These are phyloP conservation scores for Hirsutella thompsonii DNA, from an alignment of 2,329 filamentous ascomycete genomes.

Conservation along the genomic window DNA sequence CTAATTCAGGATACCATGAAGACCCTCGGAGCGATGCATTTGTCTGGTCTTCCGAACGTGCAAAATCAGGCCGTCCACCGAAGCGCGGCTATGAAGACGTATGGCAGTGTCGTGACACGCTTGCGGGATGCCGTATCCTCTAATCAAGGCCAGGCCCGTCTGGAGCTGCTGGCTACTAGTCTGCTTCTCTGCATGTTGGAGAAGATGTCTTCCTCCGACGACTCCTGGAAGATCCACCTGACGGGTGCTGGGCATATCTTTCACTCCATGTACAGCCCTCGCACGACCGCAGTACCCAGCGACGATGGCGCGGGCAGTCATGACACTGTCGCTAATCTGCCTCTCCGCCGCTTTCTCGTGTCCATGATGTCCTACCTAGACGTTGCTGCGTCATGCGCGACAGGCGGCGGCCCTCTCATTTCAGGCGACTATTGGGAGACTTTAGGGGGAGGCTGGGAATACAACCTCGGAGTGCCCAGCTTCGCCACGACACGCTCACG, in stretches of 20 bases:
- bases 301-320: neutral
- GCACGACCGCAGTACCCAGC: neutral
- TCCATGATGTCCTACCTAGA: constrained; percentile 24
- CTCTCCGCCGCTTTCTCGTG: constrained; percentile 17
- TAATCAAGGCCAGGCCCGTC: constrained; percentile 13
- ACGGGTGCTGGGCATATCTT: constrained; percentile 24
- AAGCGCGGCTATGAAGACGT: constrained; percentile 22
- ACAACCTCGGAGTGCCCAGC: constrained; percentile 12
- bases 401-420: constrained; percentile 21
- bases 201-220: constrained; percentile 7
- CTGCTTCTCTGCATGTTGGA: constrained; percentile 8
- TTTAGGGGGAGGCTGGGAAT: constrained; percentile 22
- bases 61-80: constrained; percentile 19
- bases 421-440: constrained; percentile 24
- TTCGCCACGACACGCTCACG: constrained; percentile 1
- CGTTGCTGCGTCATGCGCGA: constrained; percentile 23
- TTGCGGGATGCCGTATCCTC: constrained; percentile 12
- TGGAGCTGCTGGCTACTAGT: constrained; percentile 10
- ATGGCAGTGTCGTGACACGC: constrained; percentile 18
- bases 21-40: constrained; percentile 23
- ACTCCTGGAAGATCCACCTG: constrained; percentile 24
- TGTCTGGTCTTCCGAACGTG: constrained; percentile 21
- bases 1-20: constrained; percentile 23
- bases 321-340: neutral
- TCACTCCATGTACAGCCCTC: constrained; percentile 7